Conservation (phyloP, 2,329 filamentous ascomycete genomes). For the Pseudocercospora musae region DNA sequence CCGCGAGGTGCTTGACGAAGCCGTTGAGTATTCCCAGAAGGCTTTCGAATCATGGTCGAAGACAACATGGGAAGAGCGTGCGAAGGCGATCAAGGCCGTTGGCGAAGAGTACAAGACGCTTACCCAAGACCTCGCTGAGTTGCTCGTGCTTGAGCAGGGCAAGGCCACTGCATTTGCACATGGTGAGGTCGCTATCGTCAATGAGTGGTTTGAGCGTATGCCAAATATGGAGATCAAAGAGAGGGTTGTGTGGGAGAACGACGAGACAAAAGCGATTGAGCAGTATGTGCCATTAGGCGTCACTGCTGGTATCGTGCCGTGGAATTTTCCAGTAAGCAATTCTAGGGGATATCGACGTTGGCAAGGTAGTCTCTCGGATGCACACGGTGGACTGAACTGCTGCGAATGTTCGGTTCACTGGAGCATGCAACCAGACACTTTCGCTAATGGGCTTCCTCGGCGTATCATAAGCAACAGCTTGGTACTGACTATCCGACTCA, state of each 20-base stretch:
- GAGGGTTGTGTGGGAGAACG: conserved; percentile 19
- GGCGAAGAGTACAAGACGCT: conserved; percentile 20
- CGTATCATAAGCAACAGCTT: no score
- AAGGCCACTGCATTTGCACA: conserved; percentile 19
- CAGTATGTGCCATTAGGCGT: conserved; percentile 22
- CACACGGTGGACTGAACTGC: no score
- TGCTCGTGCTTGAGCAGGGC: conserved; percentile 22
- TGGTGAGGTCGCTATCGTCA: conserved; percentile 20
- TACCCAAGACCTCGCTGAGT: conserved; percentile 14
- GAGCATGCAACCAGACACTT: no score
- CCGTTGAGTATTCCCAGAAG: conserved; percentile 35
- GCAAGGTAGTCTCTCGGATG: no score
- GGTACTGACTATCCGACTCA: no score
- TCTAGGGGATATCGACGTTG: no score
- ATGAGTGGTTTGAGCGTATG: conserved; percentile 21
- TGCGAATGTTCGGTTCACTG: no score
- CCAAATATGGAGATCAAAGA: conserved; percentile 22
- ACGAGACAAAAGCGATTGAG: conserved; percentile 19
- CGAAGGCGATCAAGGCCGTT: conserved; percentile 16
- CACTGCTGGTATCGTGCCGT: conserved; percentile 34
- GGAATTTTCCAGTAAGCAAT: conserved; percentile 44
- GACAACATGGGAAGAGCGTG: conserved; percentile 35
- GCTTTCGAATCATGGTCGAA: conserved; percentile 38
- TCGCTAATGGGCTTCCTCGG: no score
- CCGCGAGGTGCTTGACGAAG: conserved; percentile 39